Percentiles rank a stretch among this genome's conserved stretches.
These are phyloP conservation scores for Talaromyces proteolyticus DNA, from an alignment of 495 filamentous ascomycete genomes.

Conservation along the genomic window DNA sequence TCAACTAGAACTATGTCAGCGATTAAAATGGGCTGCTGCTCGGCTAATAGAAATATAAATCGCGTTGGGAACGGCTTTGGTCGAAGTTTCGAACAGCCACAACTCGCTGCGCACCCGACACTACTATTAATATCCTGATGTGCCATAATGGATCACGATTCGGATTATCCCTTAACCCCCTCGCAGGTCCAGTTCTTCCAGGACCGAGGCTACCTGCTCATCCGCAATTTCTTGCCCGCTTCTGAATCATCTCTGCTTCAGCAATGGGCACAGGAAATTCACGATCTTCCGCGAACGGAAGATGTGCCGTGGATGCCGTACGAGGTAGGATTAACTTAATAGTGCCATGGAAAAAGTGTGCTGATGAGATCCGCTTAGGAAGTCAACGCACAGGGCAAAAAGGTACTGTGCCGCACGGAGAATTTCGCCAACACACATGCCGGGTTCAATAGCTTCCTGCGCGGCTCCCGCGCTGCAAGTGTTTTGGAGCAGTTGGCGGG, in stretches of 20 bases:
- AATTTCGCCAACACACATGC: conserved; percentile 40
- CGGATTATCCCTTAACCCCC: conserved; percentile 14
- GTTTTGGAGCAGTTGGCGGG: conserved; percentile 29
- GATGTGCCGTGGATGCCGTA: conserved; percentile 41
- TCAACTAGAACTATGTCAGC: neutral
- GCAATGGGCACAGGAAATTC: conserved; percentile 37
- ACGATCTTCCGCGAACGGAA: conserved; percentile 29
- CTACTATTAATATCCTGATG: neutral
- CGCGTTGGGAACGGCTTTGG: too few relatives aligned
- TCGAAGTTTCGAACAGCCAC: too few relatives aligned
- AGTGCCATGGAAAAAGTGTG: neutral
- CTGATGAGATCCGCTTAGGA: conserved; percentile 10
- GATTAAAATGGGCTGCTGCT: neutral
- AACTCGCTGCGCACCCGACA: neutral
- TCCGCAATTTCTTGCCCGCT: conserved; percentile 22
- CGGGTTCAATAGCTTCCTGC: conserved; percentile 32
- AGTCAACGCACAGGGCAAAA: conserved; percentile 31
- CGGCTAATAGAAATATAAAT: neutral
- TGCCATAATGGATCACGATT: conserved; percentile 19
- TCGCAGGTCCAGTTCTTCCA: conserved; percentile 31
- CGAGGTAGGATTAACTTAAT: conserved; percentile 16
- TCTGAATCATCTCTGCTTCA: conserved; percentile 23
- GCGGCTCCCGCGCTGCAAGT: conserved; percentile 26
- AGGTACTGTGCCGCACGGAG: conserved; percentile 39
- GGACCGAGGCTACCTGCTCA: conserved; percentile 31